A percentile compares a stretch with the other conserved stretches of the same genome.
Evolutionary conservation across 129 eudicot species (phyloP).

Genomic region (Scalesia atractyloides): DNA sequence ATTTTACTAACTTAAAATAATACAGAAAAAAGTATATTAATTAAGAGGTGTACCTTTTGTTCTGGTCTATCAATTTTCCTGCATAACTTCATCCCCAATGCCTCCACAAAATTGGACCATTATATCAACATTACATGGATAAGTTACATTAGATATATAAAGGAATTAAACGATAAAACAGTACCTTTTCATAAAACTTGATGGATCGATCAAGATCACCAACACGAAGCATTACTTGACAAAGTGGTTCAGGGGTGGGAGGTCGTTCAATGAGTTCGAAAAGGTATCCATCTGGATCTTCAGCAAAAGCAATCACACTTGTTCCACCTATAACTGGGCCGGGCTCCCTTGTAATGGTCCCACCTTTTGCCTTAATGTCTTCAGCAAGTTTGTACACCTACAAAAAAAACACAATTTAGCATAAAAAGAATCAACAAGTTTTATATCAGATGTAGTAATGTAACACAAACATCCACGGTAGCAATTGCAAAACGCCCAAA

Average conservation of each 20-base stretch:
- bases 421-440: constrained; percentile 3
- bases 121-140: constrained; percentile 12
- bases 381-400: constrained; percentile 84
- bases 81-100: constrained; percentile 76
- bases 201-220: constrained; percentile 96
- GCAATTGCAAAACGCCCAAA: constrained; percentile 98
- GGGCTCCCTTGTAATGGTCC: constrained; percentile 71
- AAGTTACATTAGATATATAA: not conserved
- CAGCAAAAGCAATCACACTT: constrained; percentile 82
- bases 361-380: constrained; percentile 69
- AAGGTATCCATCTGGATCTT: constrained; percentile 96
- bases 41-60: constrained; percentile 51
- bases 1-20: not conserved
- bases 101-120: constrained; percentile 44
- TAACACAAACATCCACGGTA: constrained; percentile 71
- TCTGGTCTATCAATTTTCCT: constrained; percentile 84
- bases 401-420: not conserved
- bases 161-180: not conserved
- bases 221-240: constrained; percentile 99
- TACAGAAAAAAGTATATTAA: not conserved
- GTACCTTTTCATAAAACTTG: constrained; percentile 81
- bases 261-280: constrained; percentile 84
- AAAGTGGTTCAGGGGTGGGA: constrained; percentile 90
- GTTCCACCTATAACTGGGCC: constrained; percentile 92
- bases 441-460: not conserved